Conservation (phyloP, 2,329 filamentous ascomycete species). For the Fusarium abutilonis region DNA sequence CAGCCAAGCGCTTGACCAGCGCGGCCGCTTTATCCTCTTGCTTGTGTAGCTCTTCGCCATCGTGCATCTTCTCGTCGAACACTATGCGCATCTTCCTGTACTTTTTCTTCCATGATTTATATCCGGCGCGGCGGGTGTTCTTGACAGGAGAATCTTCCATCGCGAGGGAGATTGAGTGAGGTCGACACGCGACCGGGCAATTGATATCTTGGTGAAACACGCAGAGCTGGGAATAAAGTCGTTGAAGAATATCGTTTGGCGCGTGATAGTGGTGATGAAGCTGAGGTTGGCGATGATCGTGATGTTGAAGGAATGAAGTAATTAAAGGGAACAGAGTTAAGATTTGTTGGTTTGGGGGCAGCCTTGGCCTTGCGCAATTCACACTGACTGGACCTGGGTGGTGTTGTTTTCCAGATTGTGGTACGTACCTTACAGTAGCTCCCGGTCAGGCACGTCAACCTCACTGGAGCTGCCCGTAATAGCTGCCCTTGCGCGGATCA, state of each 20-base stretch:
- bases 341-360: slow-evolving; percentile 24
- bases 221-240: slow-evolving; percentile 4
- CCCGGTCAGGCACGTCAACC: slow-evolving; percentile 9
- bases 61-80: slow-evolving; percentile 81
- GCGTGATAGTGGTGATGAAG: slow-evolving; percentile 20
- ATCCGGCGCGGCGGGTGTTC: slow-evolving; percentile 59
- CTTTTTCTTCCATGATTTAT: slow-evolving; percentile 88
- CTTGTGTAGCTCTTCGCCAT: slow-evolving; percentile 83
- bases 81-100: slow-evolving; percentile 88
- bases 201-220: slow-evolving; percentile 17
- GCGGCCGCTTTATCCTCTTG: slow-evolving; percentile 83
- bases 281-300: slow-evolving; percentile 22
- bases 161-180: slow-evolving; percentile 13
- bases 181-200: slow-evolving; percentile 16
- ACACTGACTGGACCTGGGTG: slow-evolving; percentile 15
- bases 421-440: slow-evolving; percentile 37
- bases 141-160: slow-evolving; percentile 54
- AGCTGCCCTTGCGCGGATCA: not conserved
- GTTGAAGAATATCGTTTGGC: not conserved
- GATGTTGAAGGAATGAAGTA: slow-evolving; percentile 19
- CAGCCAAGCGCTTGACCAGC: slow-evolving; percentile 82
- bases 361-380: slow-evolving; percentile 19
- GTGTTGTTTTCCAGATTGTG: slow-evolving; percentile 35
- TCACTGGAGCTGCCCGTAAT: not conserved
- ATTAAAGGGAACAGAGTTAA: slow-evolving; percentile 21